phyloP scores from a whole-genome alignment of 73 alveolate species.

The Paramecium pentaurelia region DNA sequence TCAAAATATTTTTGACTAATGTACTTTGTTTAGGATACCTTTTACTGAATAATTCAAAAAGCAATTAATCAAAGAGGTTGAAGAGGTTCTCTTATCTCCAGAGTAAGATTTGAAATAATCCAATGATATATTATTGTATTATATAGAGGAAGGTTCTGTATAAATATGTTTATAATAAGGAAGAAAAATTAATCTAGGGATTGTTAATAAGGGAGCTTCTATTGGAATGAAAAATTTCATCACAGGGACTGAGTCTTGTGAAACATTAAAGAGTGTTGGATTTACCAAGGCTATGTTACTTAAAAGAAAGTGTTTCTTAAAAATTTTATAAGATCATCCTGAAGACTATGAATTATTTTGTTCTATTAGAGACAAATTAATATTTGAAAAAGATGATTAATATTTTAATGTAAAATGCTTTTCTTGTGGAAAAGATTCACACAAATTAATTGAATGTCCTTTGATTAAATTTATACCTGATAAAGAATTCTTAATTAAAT shows the following conservation, averaged over 20 bases:
- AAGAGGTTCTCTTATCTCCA: not conserved
- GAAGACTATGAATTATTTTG: conserved; percentile 49
- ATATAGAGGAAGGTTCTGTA: conserved; percentile 45
- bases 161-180: not conserved
- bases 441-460: conserved; percentile 37
- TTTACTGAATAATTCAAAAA: conserved; percentile 41
- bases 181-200: not conserved
- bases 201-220: not conserved
- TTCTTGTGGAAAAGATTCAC: not conserved
- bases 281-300: conserved; percentile 21
- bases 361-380: conserved; percentile 3
- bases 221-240: conserved; percentile 33
- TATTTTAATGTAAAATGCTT: not conserved
- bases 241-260: not conserved
- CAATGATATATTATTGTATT: not conserved
- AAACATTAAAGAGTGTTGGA: conserved; percentile 25
- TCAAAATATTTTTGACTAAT: conserved; percentile 3
- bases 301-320: not conserved
- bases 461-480: conserved; percentile 28
- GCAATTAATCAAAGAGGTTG: not conserved
- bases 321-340: not conserved
- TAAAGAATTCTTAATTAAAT: not conserved
- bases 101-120: conserved; percentile 17
- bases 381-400: not conserved
- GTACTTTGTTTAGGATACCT: not conserved